A percentile compares a stretch with the other conserved stretches of the same genome.
Evolutionary conservation across 78 protist species (phyloP).

Genomic region (Dictyostelium capitatum): DNA sequence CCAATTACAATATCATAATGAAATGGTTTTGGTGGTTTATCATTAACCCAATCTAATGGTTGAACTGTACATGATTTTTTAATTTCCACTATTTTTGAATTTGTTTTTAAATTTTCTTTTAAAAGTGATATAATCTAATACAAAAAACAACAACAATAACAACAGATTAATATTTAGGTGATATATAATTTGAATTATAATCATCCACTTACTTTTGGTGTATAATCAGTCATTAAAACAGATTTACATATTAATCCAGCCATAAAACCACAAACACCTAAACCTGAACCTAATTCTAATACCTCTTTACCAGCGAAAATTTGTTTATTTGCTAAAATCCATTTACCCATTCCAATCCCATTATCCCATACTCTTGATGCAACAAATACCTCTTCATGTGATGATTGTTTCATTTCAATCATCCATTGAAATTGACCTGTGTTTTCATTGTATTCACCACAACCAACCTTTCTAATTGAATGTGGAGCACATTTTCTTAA

Average conservation of each 20-base stretch:
- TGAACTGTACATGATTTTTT: constrained; percentile 16
- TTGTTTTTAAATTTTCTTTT: constrained; percentile 49
- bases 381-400: constrained; percentile 38
- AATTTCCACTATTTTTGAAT: not conserved
- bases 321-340: constrained; percentile 45
- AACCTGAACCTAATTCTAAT: constrained; percentile 52
- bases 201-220: constrained; percentile 18
- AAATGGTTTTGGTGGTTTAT: constrained; percentile 44
- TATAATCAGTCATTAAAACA: constrained; percentile 61
- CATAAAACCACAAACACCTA: constrained; percentile 47
- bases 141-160: not conserved
- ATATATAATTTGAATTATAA: not conserved
- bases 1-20: constrained; percentile 62
- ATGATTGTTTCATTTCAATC: constrained; percentile 25
- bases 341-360: constrained; percentile 53
- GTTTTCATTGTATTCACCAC: constrained; percentile 29
- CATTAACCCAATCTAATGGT: constrained; percentile 56
- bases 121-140: constrained; percentile 20
- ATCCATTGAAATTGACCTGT: constrained; percentile 50
- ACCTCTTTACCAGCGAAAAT: constrained; percentile 46
- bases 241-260: constrained; percentile 53
- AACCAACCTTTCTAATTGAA: constrained; percentile 31
- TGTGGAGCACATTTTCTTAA: constrained; percentile 51
- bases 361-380: constrained; percentile 71
- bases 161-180: not conserved